Conservation (phyloP, 2,329 filamentous ascomycete species). For the Chrysosporium keratinophilum region DNA sequence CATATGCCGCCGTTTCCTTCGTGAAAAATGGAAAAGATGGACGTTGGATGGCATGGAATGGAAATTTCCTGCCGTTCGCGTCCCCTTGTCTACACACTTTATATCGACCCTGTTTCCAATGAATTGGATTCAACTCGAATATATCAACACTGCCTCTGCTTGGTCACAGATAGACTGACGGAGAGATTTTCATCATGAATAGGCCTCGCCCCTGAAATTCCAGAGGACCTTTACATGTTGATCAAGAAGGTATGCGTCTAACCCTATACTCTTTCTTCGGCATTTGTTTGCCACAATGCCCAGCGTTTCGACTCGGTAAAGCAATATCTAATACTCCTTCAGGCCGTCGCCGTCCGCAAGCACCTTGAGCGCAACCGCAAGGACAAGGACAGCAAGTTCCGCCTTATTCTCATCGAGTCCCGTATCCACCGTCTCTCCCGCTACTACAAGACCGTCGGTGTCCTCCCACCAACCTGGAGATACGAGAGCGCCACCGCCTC, state of each 20-base stretch:
- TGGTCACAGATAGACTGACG: conserved; percentile 74
- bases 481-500: conserved; percentile 96
- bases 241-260: conserved; percentile 83
- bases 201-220: conserved; percentile 98
- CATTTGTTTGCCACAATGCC: background rate
- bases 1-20: background rate
- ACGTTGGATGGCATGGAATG: background rate
- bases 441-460: conserved; percentile 96
- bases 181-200: conserved; percentile 59
- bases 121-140: background rate
- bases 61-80: background rate
- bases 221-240: conserved; percentile 99
- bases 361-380: conserved; percentile 99
- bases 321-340: conserved; percentile 6
- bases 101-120: background rate
- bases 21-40: conserved; percentile 4
- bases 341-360: conserved; percentile 98
- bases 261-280: background rate
- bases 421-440: conserved; percentile 98
- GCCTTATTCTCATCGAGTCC: conserved; percentile 99
- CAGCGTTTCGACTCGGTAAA: background rate
- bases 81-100: background rate
- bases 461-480: conserved; percentile 85
- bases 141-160: conserved; percentile 58
- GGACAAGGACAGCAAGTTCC: conserved; percentile 99